These are phyloP conservation scores for Lodderomyces orthopsilosis DNA, from an alignment of 1,139 yeast species.

Conservation along the genomic window DNA sequence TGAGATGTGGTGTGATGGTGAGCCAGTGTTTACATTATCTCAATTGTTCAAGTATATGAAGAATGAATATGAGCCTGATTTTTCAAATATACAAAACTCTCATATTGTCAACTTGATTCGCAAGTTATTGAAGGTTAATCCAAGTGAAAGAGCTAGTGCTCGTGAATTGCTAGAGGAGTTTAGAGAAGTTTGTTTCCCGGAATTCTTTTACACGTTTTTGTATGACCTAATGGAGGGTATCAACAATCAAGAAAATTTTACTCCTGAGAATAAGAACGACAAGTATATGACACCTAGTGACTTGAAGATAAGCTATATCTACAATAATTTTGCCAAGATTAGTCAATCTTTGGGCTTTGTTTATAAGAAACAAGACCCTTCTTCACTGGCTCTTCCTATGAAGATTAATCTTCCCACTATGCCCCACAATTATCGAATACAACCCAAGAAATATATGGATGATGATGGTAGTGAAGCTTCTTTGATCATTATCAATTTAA, in stretches of 20 bases:
- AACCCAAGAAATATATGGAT: slow-evolving; percentile 17
- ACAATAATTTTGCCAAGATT: slow-evolving; percentile 54
- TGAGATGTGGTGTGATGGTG: slow-evolving; percentile 83
- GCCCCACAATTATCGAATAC: slow-evolving; percentile 41
- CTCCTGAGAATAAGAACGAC: slow-evolving; percentile 13
- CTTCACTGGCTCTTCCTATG: slow-evolving; percentile 28
- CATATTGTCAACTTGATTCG: slow-evolving; percentile 38
- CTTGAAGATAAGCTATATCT: slow-evolving; percentile 54
- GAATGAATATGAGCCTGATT: slow-evolving; percentile 62
- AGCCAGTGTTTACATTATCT: slow-evolving; percentile 80
- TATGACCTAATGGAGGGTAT: slow-evolving; percentile 59
- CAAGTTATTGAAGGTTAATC: slow-evolving; percentile 64
- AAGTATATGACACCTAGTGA: slow-evolving; percentile 47
- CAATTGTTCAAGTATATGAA: slow-evolving; percentile 81
- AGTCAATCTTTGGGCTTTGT: slow-evolving; percentile 45
- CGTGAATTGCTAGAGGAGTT: slow-evolving; percentile 50
- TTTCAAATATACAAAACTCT: slow-evolving; percentile 51
- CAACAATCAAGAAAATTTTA: slow-evolving; percentile 24
- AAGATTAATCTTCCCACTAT: slow-evolving; percentile 51
- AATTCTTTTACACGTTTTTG: slow-evolving; percentile 64
- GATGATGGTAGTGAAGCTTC: slow-evolving; percentile 49
- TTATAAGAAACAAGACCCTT: slow-evolving; percentile 18
- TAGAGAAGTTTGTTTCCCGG: slow-evolving; percentile 59
- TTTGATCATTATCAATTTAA: slow-evolving; percentile 58
- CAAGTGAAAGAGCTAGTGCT: slow-evolving; percentile 57